Conservation (phyloP, 2,329 filamentous ascomycete genomes). For the Capronia coronata region DNA sequence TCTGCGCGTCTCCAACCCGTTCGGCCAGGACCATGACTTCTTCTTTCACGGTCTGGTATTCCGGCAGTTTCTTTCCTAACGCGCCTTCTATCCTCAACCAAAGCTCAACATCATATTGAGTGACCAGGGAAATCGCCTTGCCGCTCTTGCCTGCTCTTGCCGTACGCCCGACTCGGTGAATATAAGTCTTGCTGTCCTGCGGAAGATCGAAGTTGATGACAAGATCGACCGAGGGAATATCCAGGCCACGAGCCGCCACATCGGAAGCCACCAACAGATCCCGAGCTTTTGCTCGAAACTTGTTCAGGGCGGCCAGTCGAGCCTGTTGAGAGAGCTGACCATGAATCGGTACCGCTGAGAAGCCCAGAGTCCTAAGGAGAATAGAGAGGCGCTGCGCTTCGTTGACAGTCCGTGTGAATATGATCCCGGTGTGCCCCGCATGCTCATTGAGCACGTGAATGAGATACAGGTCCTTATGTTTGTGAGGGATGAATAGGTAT, state of each 20-base stretch:
- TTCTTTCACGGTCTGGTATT: slow-evolving; percentile 66
- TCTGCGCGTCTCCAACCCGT: slow-evolving; percentile 74
- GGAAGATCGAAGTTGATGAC: slow-evolving; percentile 82
- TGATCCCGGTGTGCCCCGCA: slow-evolving; percentile 75
- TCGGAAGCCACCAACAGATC: slow-evolving; percentile 89
- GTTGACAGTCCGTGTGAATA: slow-evolving; percentile 88
- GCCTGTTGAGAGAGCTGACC: slow-evolving; percentile 84
- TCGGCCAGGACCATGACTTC: slow-evolving; percentile 76
- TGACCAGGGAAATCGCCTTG: slow-evolving; percentile 71
- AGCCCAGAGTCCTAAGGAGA: slow-evolving; percentile 74
- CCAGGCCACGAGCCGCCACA: slow-evolving; percentile 80
- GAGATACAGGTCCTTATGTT: slow-evolving; percentile 83
- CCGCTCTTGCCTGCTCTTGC: slow-evolving; percentile 80
- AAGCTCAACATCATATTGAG: slow-evolving; percentile 79
- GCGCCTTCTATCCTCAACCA: slow-evolving; percentile 76
- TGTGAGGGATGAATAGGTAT: slow-evolving; percentile 79
- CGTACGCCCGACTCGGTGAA: slow-evolving; percentile 81
- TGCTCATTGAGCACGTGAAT: slow-evolving; percentile 82
- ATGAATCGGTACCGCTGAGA: slow-evolving; percentile 86
- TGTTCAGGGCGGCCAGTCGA: slow-evolving; percentile 79
- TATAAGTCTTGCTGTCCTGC: slow-evolving; percentile 80
- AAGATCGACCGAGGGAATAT: slow-evolving; percentile 80
- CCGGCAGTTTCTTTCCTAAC: slow-evolving; percentile 66
- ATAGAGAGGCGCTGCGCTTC: slow-evolving; percentile 83
- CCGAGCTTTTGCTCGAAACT: slow-evolving; percentile 74